Base-by-base conservation (phyloP, 2,329 filamentous ascomycete genomes). In the Tricladium varicosporioides region DNA sequence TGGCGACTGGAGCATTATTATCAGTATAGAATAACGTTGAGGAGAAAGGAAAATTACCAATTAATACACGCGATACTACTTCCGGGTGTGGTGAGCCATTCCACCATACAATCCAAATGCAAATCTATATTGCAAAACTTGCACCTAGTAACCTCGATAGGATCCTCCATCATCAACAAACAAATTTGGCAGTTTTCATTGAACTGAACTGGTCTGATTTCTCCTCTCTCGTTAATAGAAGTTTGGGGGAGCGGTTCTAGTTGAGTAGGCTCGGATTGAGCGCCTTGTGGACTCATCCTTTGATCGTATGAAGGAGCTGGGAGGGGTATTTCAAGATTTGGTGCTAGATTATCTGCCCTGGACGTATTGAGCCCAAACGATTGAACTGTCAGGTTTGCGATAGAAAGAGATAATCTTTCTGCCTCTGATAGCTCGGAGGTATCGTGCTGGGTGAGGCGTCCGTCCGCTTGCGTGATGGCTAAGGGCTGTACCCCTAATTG, bases 41-140 rank as follows among this genome's bases (percentile, higher is more conserved):
- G 15, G 43, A 46, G 43, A 18, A 46, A 22, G 15, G 43, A 46
- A n/a, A 15, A 46, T 46, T 46, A 46, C 43, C 15, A 46, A 46
- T 46, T 5, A 22, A 22, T 46, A 46, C 15, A 46, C 2, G 10
- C 16, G 10, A 18, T 46, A 46, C 15, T 46, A 11, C 43, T 46
- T 46, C 43, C 15, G 5, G 15, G 15, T 46, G 15, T 11, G 13
- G 43, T 46, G 15, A 46, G 43, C 43, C 43, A 46, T 46, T 46
- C 15, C 13, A 22, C 43, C 15, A 46, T 46, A 11, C 15, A 46
- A 46, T 16, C 43, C 16, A 46, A 46, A 46, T 46, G 15, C 16
- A 46, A 15, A 46, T 46, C 43, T 46, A 46, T 46, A 46, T 46
- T 3, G 43, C 15, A 46, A 46, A 46, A 46, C 43, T 46, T 46